A percentile compares a stretch with the other conserved stretches of the same genome.
phyloP scores from a whole-genome alignment of 495 filamentous ascomycete genomes.

The Aspergillus avenaceus region DNA sequence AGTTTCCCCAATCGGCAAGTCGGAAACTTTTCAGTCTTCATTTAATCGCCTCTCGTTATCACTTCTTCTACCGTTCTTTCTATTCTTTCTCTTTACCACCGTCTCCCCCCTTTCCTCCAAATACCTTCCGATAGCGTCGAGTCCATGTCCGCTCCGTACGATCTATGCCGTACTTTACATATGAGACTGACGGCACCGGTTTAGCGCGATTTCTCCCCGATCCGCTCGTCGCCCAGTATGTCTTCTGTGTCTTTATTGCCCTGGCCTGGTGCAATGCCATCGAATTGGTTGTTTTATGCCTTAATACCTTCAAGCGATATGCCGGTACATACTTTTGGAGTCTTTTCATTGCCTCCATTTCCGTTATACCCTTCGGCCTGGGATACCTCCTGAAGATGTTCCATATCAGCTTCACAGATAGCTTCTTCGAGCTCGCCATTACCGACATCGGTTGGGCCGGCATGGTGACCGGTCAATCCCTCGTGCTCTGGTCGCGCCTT shows the following conservation, averaged over 20 bases:
- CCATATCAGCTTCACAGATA: constrained; percentile 22
- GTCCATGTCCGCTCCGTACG: neutral
- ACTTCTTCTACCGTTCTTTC: neutral
- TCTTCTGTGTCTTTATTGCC: constrained; percentile 32
- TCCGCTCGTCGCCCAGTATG: neutral
- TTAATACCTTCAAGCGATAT: constrained; percentile 46
- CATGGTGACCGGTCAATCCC: constrained; percentile 60
- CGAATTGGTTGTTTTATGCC: constrained; percentile 45
- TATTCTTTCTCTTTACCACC: neutral
- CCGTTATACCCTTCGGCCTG: constrained; percentile 48
- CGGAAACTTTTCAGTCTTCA: neutral
- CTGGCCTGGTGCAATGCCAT: constrained; percentile 47
- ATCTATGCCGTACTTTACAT: constrained; percentile 3
- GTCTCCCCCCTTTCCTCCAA: neutral
- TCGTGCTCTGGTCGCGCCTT: constrained; percentile 62
- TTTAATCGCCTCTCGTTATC: neutral
- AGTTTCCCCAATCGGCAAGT: too few relatives aligned
- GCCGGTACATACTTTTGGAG: constrained; percentile 52
- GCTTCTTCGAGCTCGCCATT: constrained; percentile 30
- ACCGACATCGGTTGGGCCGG: constrained; percentile 49
- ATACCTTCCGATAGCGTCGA: neutral
- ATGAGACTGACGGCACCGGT: neutral
- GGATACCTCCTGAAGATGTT: constrained; percentile 54
- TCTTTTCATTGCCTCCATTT: constrained; percentile 44
- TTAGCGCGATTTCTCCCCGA: neutral